A percentile compares a stretch with the other conserved stretches of the same genome.
Conservation (phyloP, 1,284 basidiomycete genomes). For the Fomes fomentarius region DNA sequence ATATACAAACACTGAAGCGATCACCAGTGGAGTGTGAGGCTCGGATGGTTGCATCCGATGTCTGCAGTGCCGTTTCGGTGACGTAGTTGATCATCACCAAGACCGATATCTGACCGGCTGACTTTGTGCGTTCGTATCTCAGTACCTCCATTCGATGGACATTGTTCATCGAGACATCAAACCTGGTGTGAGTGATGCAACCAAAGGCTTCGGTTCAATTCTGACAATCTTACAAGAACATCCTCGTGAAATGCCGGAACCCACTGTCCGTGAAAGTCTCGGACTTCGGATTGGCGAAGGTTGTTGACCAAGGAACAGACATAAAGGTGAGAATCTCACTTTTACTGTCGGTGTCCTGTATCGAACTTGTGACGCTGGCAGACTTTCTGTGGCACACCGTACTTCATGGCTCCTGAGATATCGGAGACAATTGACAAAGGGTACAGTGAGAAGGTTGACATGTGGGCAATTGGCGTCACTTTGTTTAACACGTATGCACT, state of each 20-base stretch:
- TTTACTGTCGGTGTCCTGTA: too few relatives aligned
- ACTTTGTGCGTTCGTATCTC: too few relatives aligned
- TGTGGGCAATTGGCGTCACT: slow-evolving; percentile 3
- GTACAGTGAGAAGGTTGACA: slow-evolving; percentile 5
- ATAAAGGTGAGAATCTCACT: slow-evolving; percentile 50
- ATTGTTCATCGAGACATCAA: too few relatives aligned
- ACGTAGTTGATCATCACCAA: too few relatives aligned
- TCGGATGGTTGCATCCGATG: too few relatives aligned
- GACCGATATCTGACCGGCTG: too few relatives aligned
- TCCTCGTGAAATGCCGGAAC: slow-evolving; percentile 69
- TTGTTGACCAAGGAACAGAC: slow-evolving; percentile 74
- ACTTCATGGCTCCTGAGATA: not conserved
- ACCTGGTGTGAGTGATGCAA: too few relatives aligned
- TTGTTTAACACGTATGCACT: not conserved
- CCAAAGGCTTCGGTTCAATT: slow-evolving; percentile 60
- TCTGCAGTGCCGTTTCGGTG: too few relatives aligned
- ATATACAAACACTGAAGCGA: too few relatives aligned
- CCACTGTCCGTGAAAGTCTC: slow-evolving; percentile 81
- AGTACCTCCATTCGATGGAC: too few relatives aligned
- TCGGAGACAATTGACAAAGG: not conserved
- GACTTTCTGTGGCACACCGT: slow-evolving; percentile 2
- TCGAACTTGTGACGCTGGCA: not conserved
- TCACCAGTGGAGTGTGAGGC: too few relatives aligned
- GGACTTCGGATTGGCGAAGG: slow-evolving; percentile 92
- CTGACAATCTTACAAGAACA: slow-evolving; percentile 63